Base-by-base conservation (phyloP, 2,329 filamentous ascomycete genomes). In the Curvularia lunata region DNA sequence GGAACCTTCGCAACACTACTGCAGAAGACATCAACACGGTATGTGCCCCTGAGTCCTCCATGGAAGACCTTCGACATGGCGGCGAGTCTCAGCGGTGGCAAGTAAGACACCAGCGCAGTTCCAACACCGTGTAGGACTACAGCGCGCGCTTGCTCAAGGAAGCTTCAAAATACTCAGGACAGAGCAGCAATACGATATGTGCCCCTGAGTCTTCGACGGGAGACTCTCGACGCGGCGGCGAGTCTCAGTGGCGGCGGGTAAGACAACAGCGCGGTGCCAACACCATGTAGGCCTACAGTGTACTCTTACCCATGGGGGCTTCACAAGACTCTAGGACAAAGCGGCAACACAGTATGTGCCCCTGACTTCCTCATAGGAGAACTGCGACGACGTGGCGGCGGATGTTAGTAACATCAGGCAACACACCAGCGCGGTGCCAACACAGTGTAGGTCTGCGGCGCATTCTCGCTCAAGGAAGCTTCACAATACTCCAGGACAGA, bases 231-330 rank as follows among this genome's bases (percentile, higher is more conserved):
- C 25, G 25, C 25, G 25, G 25, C 25, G 6, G 25, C 25, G 8
- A 27, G 25, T 3, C 25, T 27, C 25, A 8, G 25, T 8, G 25
- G 25, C 25, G 25, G 25, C 25, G 25, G 25, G 25, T 8, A 40
- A 45, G 41, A 50, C 56, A 50, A 27, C 47, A 55, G 18, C 51
- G 54, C 41, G 21, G 47, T 38, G 46, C 30, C 42, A 30, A 50
- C 32, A 46, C 30, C 28, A 28, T 28, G 18, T 41, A 54, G 10
- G 3, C 16, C 25, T n/a, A 38, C 16, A 16, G 30, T 2, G 30
- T 50, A 21, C 27, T 55, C 25, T 38, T 50, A 16, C 27, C 25
- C 21, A 28, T 23, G 21, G 12, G 28, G 19, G 28, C 19, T 30
- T 5, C 21, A n/a, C 38, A 10, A 41, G 48, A 19, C 52, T 27